These are phyloP conservation scores for Yarrowia sp. DNA, from an alignment of 805 yeast species.

Conservation along the genomic window DNA sequence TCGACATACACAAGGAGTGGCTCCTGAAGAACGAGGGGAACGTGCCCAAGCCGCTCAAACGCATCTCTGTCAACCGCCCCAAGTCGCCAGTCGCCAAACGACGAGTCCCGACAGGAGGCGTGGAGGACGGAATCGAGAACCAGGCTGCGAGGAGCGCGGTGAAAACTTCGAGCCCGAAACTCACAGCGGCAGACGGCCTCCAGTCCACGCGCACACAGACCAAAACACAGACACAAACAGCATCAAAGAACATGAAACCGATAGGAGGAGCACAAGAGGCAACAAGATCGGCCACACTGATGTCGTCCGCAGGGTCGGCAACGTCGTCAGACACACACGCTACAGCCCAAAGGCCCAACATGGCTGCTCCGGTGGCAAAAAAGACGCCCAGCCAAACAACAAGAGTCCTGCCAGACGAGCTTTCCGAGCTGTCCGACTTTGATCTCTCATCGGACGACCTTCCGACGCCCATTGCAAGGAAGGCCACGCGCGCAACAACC, in stretches of 20 bases:
- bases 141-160: no score
- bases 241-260: not conserved
- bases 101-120: not conserved
- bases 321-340: not conserved
- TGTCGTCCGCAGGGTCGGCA: not conserved
- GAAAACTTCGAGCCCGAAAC: no score
- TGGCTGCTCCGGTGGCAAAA: not conserved
- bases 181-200: no score
- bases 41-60: slow-evolving; percentile 4
- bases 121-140: not conserved
- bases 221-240: not conserved
- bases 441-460: slow-evolving; percentile 10
- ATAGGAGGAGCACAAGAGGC: not conserved
- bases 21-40: not conserved
- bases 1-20: slow-evolving; percentile 14
- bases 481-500: not conserved
- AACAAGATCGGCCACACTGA: not conserved
- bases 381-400: not conserved
- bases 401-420: not conserved
- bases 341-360: not conserved
- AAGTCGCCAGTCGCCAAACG: slow-evolving; percentile 2
- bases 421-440: not conserved
- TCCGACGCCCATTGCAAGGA: not conserved
- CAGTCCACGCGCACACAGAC: no score
- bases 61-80: not conserved